These are phyloP conservation scores for Dichotomocladium elegans DNA, from an alignment of 371 early-diverging fungal species.

Conservation along the genomic window DNA sequence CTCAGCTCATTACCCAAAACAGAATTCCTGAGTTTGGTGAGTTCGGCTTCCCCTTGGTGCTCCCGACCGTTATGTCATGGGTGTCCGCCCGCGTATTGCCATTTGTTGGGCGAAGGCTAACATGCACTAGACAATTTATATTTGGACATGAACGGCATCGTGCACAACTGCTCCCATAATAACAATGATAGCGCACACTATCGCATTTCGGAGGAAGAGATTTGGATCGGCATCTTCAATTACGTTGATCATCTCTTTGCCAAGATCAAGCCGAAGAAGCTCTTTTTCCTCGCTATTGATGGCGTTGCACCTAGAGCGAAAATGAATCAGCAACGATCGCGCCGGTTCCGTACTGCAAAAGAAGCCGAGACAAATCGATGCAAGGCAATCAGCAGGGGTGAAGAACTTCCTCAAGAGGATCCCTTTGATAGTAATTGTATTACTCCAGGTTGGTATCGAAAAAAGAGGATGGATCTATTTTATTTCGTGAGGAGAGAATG, in stretches of 20 bases:
- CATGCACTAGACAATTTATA: conserved; percentile 80
- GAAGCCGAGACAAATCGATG: conserved; percentile 72
- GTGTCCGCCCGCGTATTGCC: not conserved
- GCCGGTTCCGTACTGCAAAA: conserved; percentile 93
- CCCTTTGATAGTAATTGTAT: conserved; percentile 98
- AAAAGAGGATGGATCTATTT: not conserved
- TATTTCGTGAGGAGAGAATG: not conserved
- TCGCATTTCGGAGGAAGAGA: conserved; percentile 86
- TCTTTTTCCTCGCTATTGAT: conserved; percentile 97
- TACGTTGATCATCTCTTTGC: conserved; percentile 94
- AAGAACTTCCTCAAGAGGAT: conserved; percentile 67
- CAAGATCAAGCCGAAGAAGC: conserved; percentile 91
- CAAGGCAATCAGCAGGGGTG: conserved; percentile 62
- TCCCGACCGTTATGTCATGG: not conserved
- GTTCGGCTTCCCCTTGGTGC: not conserved
- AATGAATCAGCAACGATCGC: conserved; percentile 99
- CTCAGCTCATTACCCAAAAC: conserved; percentile 81
- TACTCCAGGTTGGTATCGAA: conserved; percentile 85
- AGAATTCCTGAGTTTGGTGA: conserved; percentile 94
- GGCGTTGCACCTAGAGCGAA: conserved; percentile 99
- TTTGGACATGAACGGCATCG: conserved; percentile 99
- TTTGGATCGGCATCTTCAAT: conserved; percentile 91
- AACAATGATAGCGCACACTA: conserved; percentile 78
- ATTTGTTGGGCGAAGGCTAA: too few relatives aligned
- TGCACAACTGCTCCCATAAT: conserved; percentile 98